A percentile compares a stretch with the other conserved stretches of the same genome.
Evolutionary conservation across 495 filamentous ascomycete genomes (phyloP).

Genomic region (Penicillium salamii): DNA sequence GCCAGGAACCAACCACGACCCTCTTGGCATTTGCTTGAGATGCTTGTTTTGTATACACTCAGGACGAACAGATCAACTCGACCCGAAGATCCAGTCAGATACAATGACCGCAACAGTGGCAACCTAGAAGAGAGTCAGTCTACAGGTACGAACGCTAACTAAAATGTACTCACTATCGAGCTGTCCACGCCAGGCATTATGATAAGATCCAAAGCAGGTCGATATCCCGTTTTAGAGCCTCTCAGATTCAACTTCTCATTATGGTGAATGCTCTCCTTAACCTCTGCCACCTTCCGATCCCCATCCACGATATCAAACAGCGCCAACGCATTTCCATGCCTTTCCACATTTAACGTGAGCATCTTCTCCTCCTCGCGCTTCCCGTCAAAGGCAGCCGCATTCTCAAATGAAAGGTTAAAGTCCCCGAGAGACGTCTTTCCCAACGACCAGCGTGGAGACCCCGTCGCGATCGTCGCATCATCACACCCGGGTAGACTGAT

Average conservation of each 20-base stretch:
- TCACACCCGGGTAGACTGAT: slow-evolving; percentile 25
- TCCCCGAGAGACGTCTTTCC: slow-evolving; percentile 7
- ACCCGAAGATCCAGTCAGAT: slow-evolving; percentile 11
- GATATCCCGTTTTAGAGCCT: slow-evolving; percentile 6
- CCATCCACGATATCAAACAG: slow-evolving; percentile 23
- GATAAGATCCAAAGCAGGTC: slow-evolving; percentile 19
- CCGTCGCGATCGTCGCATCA: slow-evolving; percentile 12
- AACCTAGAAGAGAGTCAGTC: slow-evolving; percentile 4
- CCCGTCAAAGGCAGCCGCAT: slow-evolving; percentile 16
- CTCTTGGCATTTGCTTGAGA: slow-evolving; percentile 5
- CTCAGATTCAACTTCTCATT: slow-evolving; percentile 18
- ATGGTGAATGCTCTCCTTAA: slow-evolving; percentile 20
- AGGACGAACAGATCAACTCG: not conserved
- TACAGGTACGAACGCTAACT: not conserved
- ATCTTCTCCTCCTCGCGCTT: slow-evolving; percentile 19
- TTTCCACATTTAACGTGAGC: slow-evolving; percentile 20
- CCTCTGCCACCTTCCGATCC: slow-evolving; percentile 19
- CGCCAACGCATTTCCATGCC: slow-evolving; percentile 13
- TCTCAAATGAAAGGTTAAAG: slow-evolving; percentile 26
- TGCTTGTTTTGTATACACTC: not conserved
- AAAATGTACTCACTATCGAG: slow-evolving; percentile 12
- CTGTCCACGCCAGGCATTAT: slow-evolving; percentile 19
- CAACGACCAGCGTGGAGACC: slow-evolving; percentile 10
- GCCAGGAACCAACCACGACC: no score
- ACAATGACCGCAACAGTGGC: slow-evolving; percentile 14